A percentile compares a stretch with the other conserved stretches of the same genome.
These are phyloP conservation scores for Sporothrix phasma DNA, from an alignment of 2,329 filamentous ascomycete species.

Conservation along the genomic window DNA sequence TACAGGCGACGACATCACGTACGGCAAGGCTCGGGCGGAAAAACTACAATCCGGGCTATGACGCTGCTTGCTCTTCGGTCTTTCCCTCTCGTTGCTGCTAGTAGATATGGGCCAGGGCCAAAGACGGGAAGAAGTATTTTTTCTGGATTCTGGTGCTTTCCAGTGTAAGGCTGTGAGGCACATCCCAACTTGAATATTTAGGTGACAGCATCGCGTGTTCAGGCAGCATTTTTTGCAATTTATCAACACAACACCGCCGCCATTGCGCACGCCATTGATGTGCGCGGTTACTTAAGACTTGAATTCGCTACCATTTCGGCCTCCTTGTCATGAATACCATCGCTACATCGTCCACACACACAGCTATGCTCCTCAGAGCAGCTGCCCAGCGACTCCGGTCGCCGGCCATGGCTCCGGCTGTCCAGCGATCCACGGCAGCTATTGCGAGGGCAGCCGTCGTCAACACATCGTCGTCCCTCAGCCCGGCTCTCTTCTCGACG, in stretches of 20 bases:
- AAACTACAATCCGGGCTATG: neutral
- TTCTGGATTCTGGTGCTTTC: neutral
- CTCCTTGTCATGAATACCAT: too few relatives aligned
- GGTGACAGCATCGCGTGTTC: conserved; percentile 11
- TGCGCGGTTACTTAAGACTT: neutral
- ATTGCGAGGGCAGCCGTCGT: neutral
- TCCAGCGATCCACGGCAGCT: neutral
- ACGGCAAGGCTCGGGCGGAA: neutral
- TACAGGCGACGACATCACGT: neutral
- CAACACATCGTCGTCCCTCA: neutral
- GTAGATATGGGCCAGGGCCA: too few relatives aligned
- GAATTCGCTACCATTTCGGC: too few relatives aligned
- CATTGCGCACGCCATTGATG: neutral
- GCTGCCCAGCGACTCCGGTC: conserved; percentile 15
- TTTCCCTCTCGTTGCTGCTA: too few relatives aligned
- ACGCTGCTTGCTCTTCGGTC: neutral
- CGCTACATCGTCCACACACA: neutral
- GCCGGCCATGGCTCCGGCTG: conserved; percentile 7
- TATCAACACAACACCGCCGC: neutral
- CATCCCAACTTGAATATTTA: conserved; percentile 10
- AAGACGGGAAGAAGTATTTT: conserved; percentile 11
- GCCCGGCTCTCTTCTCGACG: conserved; percentile 8
- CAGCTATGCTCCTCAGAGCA: conserved; percentile 16
- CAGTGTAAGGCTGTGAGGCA: conserved; percentile 11
- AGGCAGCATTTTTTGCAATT: neutral